Percentiles rank a stretch among this genome's conserved stretches.
These are phyloP conservation scores for Primulina huaijiensis DNA, from an alignment of 257 asterid genomes.

Conservation along the genomic window DNA sequence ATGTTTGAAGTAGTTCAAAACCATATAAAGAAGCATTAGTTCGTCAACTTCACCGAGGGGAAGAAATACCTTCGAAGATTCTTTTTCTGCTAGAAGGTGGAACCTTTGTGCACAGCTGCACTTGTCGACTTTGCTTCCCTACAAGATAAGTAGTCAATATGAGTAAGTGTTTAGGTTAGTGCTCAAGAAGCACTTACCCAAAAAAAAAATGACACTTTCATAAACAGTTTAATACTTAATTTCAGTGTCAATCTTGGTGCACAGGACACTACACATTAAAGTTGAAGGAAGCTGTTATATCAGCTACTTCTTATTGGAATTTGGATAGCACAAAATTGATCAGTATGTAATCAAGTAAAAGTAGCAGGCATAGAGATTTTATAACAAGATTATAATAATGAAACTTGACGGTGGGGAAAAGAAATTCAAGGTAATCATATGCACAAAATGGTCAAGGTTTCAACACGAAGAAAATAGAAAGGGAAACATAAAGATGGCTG, in stretches of 20 bases:
- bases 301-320: background rate
- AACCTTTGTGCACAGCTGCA: slow-evolving; percentile 69
- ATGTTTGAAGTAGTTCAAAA: slow-evolving; percentile 9
- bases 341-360: background rate
- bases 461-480: background rate
- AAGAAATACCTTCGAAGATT: slow-evolving; percentile 66
- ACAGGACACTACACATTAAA: background rate
- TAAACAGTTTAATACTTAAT: background rate
- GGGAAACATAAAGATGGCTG: too few species aligned
- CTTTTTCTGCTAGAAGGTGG: slow-evolving; percentile 84
- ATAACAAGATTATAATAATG: background rate
- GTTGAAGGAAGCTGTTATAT: background rate
- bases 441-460: background rate
- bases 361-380: background rate
- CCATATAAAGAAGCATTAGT: background rate
- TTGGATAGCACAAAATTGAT: background rate
- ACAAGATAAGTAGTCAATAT: slow-evolving; percentile 27
- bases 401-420: background rate
- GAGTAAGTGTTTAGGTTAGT: background rate
- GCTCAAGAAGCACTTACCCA: slow-evolving; percentile 1
- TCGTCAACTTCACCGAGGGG: slow-evolving; percentile 16
- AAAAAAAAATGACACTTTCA: background rate
- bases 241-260: background rate
- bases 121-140: slow-evolving; percentile 81
- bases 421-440: background rate